Evolutionary conservation across 1,284 basidiomycete species (phyloP), one percentile per base, ranked within the genome.

Genomic region (Fereydounia khargensis): DNA sequence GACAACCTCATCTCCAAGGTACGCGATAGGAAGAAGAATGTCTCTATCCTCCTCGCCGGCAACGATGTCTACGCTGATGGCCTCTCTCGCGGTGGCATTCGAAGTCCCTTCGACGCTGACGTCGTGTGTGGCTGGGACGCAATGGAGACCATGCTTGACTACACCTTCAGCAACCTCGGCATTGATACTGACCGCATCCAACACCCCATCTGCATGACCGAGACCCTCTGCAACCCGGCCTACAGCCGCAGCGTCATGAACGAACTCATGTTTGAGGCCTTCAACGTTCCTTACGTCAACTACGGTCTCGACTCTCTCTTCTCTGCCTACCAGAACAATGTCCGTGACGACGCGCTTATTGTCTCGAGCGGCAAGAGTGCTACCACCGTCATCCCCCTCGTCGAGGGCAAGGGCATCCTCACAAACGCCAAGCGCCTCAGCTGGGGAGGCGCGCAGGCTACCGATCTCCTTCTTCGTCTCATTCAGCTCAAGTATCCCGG

Each of bases 251-350:
- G 85, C 27, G 77, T 95, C 51, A 95, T 91, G 20, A 92, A 91
- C 1, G 95, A 99, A 74, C 83, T 99, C 19, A 83, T 98, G 76
- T 99, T 99, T 73, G 95, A 99, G 79, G 84, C 86, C 36, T 99
- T 98, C 75, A 82, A 82, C 14, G 89, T 87, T 1, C 92, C 92
- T 0, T 85, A 86, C 3, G 81, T 97, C 35, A 82, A 87, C 13
- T 98, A 89, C 76, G 90, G 89, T 47, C 79, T 97, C 56, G 95
- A 99, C 73, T 86, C 88, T 6, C 79, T 94, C 47, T 94, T 96
- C 82, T 91, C 92, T 1, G 92, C 95, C 68, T 90, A 81, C 37
- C 52, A 65, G 18, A 75, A 75, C 35, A 43, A 55, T 9, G 49
- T 74, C 14, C 50, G 48, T 6, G 43, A 53, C 7, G 60, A 74